phyloP scores from a whole-genome alignment of 2,329 filamentous ascomycete species.

The Aspergillus sp. region DNA sequence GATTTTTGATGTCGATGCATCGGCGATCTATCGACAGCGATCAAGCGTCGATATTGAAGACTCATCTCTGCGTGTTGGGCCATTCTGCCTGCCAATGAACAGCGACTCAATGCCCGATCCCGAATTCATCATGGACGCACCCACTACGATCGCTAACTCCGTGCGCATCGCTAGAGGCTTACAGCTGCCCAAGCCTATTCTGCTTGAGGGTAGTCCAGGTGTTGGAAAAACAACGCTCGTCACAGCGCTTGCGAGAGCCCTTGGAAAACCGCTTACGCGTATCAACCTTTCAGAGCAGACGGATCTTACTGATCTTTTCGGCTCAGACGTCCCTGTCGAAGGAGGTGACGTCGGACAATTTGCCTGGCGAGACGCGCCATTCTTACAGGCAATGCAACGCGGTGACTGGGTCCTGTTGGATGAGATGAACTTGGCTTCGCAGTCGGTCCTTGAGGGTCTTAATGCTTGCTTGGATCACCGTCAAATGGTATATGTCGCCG shows the following conservation, averaged over 20 bases:
- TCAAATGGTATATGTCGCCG: slow-evolving; percentile 92
- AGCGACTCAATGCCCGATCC: slow-evolving; percentile 54
- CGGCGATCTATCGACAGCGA: slow-evolving; percentile 64
- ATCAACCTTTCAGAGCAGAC: slow-evolving; percentile 99
- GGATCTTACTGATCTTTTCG: slow-evolving; percentile 95
- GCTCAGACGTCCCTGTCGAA: slow-evolving; percentile 92
- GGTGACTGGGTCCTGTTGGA: slow-evolving; percentile 96
- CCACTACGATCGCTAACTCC: slow-evolving; percentile 84
- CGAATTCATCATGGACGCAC: slow-evolving; percentile 79
- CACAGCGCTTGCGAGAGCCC: slow-evolving; percentile 75
- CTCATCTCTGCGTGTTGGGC: slow-evolving; percentile 66
- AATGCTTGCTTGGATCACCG: slow-evolving; percentile 97
- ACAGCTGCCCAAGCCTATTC: slow-evolving; percentile 84
- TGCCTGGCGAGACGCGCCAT: slow-evolving; percentile 92
- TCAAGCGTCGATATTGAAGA: slow-evolving; percentile 61
- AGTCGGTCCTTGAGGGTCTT: slow-evolving; percentile 91
- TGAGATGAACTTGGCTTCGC: slow-evolving; percentile 98
- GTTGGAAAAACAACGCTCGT: slow-evolving; percentile 97
- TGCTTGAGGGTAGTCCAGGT: slow-evolving; percentile 95
- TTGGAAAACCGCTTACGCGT: slow-evolving; percentile 79
- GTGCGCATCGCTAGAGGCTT: slow-evolving; percentile 89
- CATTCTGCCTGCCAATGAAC: slow-evolving; percentile 67
- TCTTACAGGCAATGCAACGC: slow-evolving; percentile 92
- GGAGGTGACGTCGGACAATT: slow-evolving; percentile 90
- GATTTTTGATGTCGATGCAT: slow-evolving; percentile 66